Percentiles rank a stretch among this genome's conserved stretches.
These are phyloP conservation scores for Chrysochromulina parva DNA, from an alignment of 78 protist species.

Conservation along the genomic window DNA sequence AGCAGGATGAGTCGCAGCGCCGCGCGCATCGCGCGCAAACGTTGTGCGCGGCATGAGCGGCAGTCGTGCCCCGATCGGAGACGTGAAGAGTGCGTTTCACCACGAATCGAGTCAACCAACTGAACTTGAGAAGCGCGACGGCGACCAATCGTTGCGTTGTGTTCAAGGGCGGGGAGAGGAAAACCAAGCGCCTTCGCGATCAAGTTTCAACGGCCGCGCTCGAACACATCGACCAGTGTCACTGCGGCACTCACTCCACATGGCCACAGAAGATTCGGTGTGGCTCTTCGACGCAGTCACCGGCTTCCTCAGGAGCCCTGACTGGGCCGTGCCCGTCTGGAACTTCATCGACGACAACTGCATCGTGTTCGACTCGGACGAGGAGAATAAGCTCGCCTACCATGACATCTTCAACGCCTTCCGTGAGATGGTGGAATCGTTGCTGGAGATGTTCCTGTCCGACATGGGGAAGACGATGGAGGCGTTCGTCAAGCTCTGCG, in stretches of 20 bases:
- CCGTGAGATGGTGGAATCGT: slow-evolving; percentile 26
- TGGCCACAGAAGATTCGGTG: background rate
- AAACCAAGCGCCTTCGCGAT: too few species aligned
- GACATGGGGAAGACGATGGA: slow-evolving; percentile 27
- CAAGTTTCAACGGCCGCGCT: too few species aligned
- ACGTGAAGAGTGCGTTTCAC: too few species aligned
- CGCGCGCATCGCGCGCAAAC: too few species aligned
- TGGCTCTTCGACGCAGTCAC: background rate
- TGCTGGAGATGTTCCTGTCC: background rate
- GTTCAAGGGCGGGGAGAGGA: too few species aligned
- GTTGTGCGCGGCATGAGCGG: too few species aligned
- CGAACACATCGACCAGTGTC: too few species aligned
- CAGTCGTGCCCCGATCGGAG: too few species aligned
- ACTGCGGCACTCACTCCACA: background rate
- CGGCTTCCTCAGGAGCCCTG: background rate
- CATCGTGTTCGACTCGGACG: slow-evolving; percentile 24
- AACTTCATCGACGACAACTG: slow-evolving; percentile 54
- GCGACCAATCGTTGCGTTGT: too few species aligned
- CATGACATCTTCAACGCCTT: slow-evolving; percentile 23
- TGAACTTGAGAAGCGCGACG: too few species aligned
- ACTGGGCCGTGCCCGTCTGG: background rate
- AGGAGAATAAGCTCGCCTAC: slow-evolving; percentile 41
- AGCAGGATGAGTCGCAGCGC: too few species aligned
- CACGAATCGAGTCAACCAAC: too few species aligned
- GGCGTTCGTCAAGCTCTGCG: background rate